Conservation (phyloP, 108 stramenopile species). For the Cyclotella atomus region DNA sequence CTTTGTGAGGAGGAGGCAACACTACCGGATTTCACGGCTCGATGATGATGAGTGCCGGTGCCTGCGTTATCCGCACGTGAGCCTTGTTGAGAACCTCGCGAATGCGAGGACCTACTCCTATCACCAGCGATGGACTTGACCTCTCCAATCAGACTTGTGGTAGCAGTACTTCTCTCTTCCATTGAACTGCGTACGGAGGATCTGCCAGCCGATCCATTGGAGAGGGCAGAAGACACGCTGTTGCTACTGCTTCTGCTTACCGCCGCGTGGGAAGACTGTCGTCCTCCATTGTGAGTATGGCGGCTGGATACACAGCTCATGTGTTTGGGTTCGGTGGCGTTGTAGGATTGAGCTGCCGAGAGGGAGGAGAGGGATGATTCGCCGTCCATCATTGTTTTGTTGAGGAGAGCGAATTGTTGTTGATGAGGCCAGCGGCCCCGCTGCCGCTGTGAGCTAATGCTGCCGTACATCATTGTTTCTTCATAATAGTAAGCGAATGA, state of each 20-base stretch:
- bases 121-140: slow-evolving; percentile 21
- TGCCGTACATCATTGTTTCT: too few species aligned
- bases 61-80: background rate
- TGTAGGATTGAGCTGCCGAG: slow-evolving; percentile 42
- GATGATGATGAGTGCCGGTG: slow-evolving; percentile 6
- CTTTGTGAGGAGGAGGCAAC: background rate
- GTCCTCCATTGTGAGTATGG: too few species aligned
- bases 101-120: background rate
- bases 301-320: slow-evolving; percentile 13
- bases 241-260: slow-evolving; percentile 11
- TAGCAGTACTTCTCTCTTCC: slow-evolving; percentile 20
- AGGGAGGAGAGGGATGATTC: slow-evolving; percentile 43
- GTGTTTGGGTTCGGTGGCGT: slow-evolving; percentile 51
- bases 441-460: too few species aligned
- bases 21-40: background rate
- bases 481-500: too few species aligned
- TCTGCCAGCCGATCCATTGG: slow-evolving; percentile 21
- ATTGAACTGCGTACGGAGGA: slow-evolving; percentile 1
- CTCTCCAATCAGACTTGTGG: slow-evolving; percentile 15
- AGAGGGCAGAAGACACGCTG: background rate
- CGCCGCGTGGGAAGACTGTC: too few species aligned
- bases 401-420: too few species aligned
- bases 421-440: too few species aligned
- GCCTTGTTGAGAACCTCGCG: background rate
- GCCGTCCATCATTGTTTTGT: too few species aligned